phyloP scores from a whole-genome alignment of 768 basidiomycete species.

The Kwoniella dejecticola region DNA sequence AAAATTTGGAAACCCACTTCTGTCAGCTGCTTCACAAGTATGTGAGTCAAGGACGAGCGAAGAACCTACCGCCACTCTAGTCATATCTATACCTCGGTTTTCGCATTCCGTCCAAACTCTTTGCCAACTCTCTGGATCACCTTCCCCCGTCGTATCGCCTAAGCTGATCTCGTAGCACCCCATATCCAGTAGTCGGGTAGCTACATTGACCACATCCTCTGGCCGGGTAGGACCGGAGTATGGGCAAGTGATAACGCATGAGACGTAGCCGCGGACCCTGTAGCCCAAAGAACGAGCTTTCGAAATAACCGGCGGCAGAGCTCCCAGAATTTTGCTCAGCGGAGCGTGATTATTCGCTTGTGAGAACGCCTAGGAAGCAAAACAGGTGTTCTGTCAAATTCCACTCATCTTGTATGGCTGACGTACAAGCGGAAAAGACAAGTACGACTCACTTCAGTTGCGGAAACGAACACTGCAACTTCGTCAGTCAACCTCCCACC shows the following conservation, averaged over 20 bases:
- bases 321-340: slow-evolving; percentile 68
- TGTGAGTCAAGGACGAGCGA: too few species aligned
- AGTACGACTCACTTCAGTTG: slow-evolving; percentile 64
- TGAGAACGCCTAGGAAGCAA: slow-evolving; percentile 61
- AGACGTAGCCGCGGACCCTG: slow-evolving; percentile 71
- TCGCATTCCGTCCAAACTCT: slow-evolving; percentile 72
- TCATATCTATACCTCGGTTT: slow-evolving; percentile 62
- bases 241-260: slow-evolving; percentile 74
- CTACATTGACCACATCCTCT: slow-evolving; percentile 66
- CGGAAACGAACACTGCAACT: slow-evolving; percentile 84
- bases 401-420: too few species aligned
- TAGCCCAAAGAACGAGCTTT: slow-evolving; percentile 71
- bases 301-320: slow-evolving; percentile 66
- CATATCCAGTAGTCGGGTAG: slow-evolving; percentile 75
- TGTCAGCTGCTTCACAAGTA: too few species aligned
- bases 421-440: too few species aligned
- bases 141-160: slow-evolving; percentile 88
- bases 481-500: slow-evolving; percentile 68
- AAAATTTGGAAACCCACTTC: too few species aligned
- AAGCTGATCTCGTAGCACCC: slow-evolving; percentile 86
- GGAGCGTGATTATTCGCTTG: slow-evolving; percentile 81
- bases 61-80: slow-evolving; percentile 68
- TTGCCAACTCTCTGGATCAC: slow-evolving; percentile 69
- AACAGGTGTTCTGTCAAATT: too few species aligned
- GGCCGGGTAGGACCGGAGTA: slow-evolving; percentile 78